Base-by-base conservation (phyloP, 1,139 yeast genomes). In the Candida albicans region DNA sequence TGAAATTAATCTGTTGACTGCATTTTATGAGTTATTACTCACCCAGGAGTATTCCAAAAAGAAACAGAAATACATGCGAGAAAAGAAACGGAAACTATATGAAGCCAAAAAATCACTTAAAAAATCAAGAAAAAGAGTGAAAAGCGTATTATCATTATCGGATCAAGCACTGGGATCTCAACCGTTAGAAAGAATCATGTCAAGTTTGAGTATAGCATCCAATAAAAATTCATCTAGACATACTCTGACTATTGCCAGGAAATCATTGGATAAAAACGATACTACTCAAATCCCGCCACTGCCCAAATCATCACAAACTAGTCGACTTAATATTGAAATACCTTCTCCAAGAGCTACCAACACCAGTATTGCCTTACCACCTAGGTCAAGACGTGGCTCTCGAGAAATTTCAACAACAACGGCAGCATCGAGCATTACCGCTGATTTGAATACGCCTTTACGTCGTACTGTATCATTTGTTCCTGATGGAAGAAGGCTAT, bases 1-100 rank as follows among this genome's bases (percentile, higher is more conserved):
- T 42, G 81, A 82, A 45, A 83, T 90, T 66, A 96, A 88, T 59
- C 73, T 90, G 0, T 65, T 88, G 22, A 83, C 91, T n/a, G 97
- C 96, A 0, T 73, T 87, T 48, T 93, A 95, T 86, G 85, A 84
- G 37, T 68, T 93, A 11, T 65, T 85, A 11, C 66, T 88, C 14
- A 91, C 88, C 33, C 73, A 77, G 41, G 95, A 86, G 51, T 68
- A 66, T 41, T 51, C 61, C 14, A 65, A 64, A 44, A 73, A 71
- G 58, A 69, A 67, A 51, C 57, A 57, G 42, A 58, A 58, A 33
- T 64, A 69, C 42, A 51, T 64, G 41, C 59, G 57, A 24, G 68
- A 67, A 33, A 71, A 68, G 55, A 70, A 74, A 53, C 62, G 65
- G 48, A 68, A 78, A 47, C 65, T 67, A 44, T 54, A 57, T 41